Base-by-base conservation (phyloP, 805 yeast species). In the Candida koratica region DNA sequence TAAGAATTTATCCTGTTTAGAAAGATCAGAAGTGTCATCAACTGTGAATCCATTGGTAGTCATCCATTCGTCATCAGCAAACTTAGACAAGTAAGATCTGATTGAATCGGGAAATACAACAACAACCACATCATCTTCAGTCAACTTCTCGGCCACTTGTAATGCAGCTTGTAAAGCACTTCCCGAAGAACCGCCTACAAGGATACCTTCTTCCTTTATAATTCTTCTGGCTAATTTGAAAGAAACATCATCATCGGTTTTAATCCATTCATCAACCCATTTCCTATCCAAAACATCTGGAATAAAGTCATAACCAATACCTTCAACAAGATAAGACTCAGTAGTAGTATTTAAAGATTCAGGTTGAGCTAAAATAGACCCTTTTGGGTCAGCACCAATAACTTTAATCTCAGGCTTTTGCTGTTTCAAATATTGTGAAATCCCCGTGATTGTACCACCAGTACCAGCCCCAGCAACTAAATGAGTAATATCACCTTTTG, bases 361-460 rank as follows among this genome's bases (percentile, higher is more conserved):
- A 23, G 95, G 95, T 34, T 69, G 69, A 20, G 95, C 95, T 48
- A 85, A 73, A 49, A 85, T 84, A 32, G 95, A 86, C 20, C 95
- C 95, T 45, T 75, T 69, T 25, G 95, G 95, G 64, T 85, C 95
- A 28, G 94, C 95, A 47, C 82, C 95, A 34, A 81, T 71, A 28
- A 85, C 74, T 40, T 68, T 58, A 44, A 85, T 67, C 11, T 75
- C 62, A 17, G 78, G 63, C 59, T 83, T 73, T 58, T 81, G 73
- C 56, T 78, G 84, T 65, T 84, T 84, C 49, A 90, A 68, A 58
- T 70, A 93, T 42, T 71, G 71, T 3, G 95, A 75, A 18, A 88
- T 88, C 38, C 98, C 98, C n/a, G 95, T 70, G 30, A 90, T 86
- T 2, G 98, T 93, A 39, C 98, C 98, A 62, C 95, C 95, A 39